phyloP scores from a whole-genome alignment of 1,284 basidiomycete genomes.

The Pyrrhoderma noxium region DNA sequence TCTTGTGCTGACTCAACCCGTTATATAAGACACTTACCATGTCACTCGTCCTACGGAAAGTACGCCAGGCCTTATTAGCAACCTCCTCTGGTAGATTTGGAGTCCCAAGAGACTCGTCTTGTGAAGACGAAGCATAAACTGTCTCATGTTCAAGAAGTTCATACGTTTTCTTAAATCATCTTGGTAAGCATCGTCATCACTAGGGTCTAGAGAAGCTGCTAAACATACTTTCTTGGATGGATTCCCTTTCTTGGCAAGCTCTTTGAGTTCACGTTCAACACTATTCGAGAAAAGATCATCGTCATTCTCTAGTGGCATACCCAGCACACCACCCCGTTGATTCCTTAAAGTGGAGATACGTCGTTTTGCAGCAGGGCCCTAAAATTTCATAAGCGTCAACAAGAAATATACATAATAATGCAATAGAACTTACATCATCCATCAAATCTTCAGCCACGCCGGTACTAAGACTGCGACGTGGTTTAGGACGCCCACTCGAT shows the following conservation, averaged over 20 bases:
- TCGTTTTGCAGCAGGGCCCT: conserved; percentile 17
- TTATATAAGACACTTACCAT: conserved; percentile 52
- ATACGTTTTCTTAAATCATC: conserved; percentile 35
- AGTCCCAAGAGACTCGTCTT: conserved; percentile 61
- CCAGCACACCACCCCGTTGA: conserved; percentile 31
- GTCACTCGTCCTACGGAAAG: conserved; percentile 83
- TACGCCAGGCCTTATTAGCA: conserved; percentile 82
- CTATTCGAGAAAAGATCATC: conserved; percentile 54
- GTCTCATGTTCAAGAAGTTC: conserved; percentile 65
- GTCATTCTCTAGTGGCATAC: conserved; percentile 33
- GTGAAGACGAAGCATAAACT: conserved; percentile 73
- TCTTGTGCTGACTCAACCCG: neutral
- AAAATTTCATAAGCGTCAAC: neutral
- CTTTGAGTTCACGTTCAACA: conserved; percentile 62
- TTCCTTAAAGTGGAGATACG: conserved; percentile 17
- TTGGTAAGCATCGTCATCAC: neutral
- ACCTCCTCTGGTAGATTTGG: conserved; percentile 69
- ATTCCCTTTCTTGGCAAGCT: conserved; percentile 37
- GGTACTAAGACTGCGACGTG: conserved; percentile 66
- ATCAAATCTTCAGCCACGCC: conserved; percentile 50
- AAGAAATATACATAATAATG: neutral
- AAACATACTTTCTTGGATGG: conserved; percentile 40
- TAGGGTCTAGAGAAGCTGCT: conserved; percentile 1
- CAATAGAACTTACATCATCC: conserved; percentile 21
- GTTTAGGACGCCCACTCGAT: conserved; percentile 43